A percentile compares a stretch with the other conserved stretches of the same genome.
These are phyloP conservation scores for Blastobotrys niveus DNA, from an alignment of 1,139 yeast genomes.

Conservation along the genomic window DNA sequence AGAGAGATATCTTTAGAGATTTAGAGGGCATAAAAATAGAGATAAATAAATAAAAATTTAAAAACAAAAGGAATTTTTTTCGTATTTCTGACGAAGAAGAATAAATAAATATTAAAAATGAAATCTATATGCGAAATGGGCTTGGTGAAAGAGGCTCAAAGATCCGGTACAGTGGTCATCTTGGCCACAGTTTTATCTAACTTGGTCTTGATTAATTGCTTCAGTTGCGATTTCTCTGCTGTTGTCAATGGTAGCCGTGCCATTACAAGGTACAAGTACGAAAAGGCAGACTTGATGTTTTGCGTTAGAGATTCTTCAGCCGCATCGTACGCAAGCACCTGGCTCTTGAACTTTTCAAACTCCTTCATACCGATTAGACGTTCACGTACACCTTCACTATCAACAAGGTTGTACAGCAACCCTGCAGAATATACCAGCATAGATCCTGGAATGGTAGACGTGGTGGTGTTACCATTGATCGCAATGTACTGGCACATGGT, in stretches of 20 bases:
- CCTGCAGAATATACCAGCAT: conserved; percentile 10
- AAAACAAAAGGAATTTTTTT: neutral
- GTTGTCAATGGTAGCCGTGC: neutral
- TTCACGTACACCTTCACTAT: conserved; percentile 8
- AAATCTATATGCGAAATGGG: neutral
- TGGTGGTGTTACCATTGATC: neutral
- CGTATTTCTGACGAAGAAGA: neutral
- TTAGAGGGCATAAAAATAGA: neutral
- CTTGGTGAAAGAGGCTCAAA: neutral
- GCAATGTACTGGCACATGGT: conserved; percentile 1
- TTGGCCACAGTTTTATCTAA: conserved; percentile 10
- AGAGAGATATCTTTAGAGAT: neutral
- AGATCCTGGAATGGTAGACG: conserved; percentile 7
- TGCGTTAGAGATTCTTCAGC: neutral
- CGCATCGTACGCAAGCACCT: neutral
- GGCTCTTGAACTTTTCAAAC: neutral
- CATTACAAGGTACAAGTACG: conserved; percentile 10
- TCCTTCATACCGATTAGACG: neutral
- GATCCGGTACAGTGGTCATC: neutral
- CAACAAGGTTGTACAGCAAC: conserved; percentile 11
- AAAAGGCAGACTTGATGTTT: conserved; percentile 7
- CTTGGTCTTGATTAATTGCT: neutral
- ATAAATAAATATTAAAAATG: too few relatives aligned
- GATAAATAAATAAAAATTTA: conserved; percentile 1
- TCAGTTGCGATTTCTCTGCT: neutral